Evolutionary conservation across 768 basidiomycete genomes (phyloP), one percentile per base, ranked within the genome.

Genomic region (Mrakia gelida): DNA sequence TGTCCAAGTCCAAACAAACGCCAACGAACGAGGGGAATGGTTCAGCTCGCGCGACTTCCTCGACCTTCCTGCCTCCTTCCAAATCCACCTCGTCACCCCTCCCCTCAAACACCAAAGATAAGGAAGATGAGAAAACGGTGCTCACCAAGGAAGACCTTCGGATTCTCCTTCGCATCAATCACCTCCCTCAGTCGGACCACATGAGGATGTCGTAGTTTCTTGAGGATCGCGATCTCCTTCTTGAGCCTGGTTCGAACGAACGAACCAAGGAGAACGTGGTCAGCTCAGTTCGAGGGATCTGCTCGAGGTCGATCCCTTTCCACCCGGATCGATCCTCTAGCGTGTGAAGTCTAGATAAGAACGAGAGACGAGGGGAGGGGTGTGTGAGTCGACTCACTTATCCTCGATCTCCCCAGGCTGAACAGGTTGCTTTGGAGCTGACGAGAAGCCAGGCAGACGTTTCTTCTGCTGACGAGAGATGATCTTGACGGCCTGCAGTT

Each of bases 161-260:
- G 91, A 71, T 89, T 89, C 80, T 91, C 88, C 62, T 90, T 89
- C 85, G 98, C 97, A 84, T 98, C 95, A 79, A 99, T 95, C 82
- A 98, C 94, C 84, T 98, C 95, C 81, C 90, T 90, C 76, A 99
- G 88, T 80, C 91, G 88, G 16, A 98, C 94, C 78, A 97, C 90
- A 83, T 97, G 91, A 0, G 92, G 91, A 82, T 97, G 94, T 68
- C 90, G 87, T 82, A 93, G 91, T 83, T 97, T 95, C 87, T 98
- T 98, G 93, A 99, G 97, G 84, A 98, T 95, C 3, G 97, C 97
- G 78, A 98, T 95, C 86, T 98, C 96, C 84, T 91, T 91, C 81
- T 90, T 88, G 80, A 97, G 94, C 86, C 94, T n/a, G n/a, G n/a
- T 93, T 80, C 49, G 8, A 23, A 11, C 38, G 38, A 38, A 8